Conservation (phyloP, 306 rosid genomes). For the Lithocarpus polystachyus region DNA sequence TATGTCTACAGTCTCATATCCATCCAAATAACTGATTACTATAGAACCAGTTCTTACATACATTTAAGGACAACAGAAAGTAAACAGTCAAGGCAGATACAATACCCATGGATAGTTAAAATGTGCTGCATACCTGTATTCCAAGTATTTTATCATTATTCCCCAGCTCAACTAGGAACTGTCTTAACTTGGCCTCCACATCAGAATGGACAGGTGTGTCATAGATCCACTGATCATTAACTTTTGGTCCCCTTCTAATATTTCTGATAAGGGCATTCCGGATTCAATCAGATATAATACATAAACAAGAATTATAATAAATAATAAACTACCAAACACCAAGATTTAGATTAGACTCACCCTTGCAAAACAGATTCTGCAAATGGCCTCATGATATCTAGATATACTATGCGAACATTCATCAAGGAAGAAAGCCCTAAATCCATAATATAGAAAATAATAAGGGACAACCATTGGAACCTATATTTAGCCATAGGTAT, state of each 20-base stretch:
- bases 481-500: background rate
- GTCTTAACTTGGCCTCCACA: slow-evolving; percentile 83
- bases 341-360: slow-evolving; percentile 45
- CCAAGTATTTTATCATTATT: slow-evolving; percentile 84
- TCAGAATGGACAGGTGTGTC: slow-evolving; percentile 76
- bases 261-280: slow-evolving; percentile 44
- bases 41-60: background rate
- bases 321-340: background rate
- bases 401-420: slow-evolving; percentile 76
- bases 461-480: slow-evolving; percentile 13
- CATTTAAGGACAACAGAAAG: background rate
- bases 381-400: slow-evolving; percentile 97
- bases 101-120: background rate
- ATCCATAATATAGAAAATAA: slow-evolving; percentile 33
- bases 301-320: slow-evolving; percentile 13
- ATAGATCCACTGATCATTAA: slow-evolving; percentile 77
- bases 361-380: slow-evolving; percentile 86
- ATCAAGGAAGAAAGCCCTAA: slow-evolving; percentile 85
- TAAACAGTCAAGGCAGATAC: no score
- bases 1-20: background rate
- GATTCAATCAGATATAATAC: slow-evolving; percentile 37
- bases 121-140: slow-evolving; percentile 62
- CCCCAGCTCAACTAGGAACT: slow-evolving; percentile 70
- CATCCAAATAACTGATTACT: background rate
- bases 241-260: slow-evolving; percentile 62